Evolutionary conservation across 1,284 basidiomycete genomes (phyloP), one percentile per base, ranked within the genome.

Genomic region (Ustilago bromivora): DNA sequence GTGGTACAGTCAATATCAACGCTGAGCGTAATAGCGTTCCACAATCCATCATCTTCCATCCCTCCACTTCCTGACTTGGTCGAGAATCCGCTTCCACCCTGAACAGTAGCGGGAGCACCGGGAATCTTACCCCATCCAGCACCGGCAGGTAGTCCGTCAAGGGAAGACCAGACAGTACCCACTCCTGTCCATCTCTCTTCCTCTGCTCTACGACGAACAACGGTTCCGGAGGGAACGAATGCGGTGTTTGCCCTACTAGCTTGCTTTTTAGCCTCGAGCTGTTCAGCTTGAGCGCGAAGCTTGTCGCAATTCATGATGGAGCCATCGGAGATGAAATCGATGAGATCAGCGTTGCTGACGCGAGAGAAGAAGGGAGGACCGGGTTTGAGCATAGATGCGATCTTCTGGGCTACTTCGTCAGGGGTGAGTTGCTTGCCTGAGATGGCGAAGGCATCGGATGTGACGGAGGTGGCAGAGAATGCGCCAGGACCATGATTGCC

Each of bases 341-440:
- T 71, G 47, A 83, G 57, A 38, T 80, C 80, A 11, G 78, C 73
- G 51, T 79, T 82, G 12, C 71, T 71, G 8, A 81, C 75, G n/a
- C 66, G 68, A n/a, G 61, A 69, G 63, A 79, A 83, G 60, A 83
- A 83, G 2, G 82, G 82, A 12, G 80, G 80, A 35, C 82, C 82
- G 1, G 82, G 82, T 28, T 74, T 71, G 60, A 83, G 77, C 69
- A 83, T 75, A 13, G 68, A 71, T 10, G 82, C 82, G 61, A 83
- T 73, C 77, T 83, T 82, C 31, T 75, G 66, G 1, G 79, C 79
- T 5, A 81, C 71, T 56, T 81, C 76, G 13, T 79, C 76, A 1
- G 79, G 79, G 3, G 76, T 71, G 19, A 81, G 52, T 54, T 79
- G 73, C 52, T 68, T 73, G 36, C 74, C 74, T 7, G 65, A 35